Base-by-base conservation (phyloP, 2,329 filamentous ascomycete genomes). In the Onygenales sp. region DNA sequence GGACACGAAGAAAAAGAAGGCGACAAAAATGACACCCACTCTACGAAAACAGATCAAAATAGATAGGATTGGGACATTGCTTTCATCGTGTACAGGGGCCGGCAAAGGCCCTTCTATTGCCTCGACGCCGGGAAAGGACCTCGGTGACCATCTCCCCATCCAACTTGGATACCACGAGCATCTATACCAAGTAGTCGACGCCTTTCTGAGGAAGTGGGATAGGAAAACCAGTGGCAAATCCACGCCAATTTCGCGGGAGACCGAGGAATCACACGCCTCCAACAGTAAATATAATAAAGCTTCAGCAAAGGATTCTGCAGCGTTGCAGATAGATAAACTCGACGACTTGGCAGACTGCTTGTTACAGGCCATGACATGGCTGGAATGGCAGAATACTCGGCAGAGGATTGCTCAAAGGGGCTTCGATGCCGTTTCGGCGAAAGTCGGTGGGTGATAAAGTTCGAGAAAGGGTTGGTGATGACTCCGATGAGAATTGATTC, bases 341-440 rank as follows among this genome's bases (percentile, higher is more conserved):
- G 89, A 94, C 67, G 89, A 94, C 71, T 70, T 94, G 49, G 86
- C 88, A 0, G 89, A 94, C 71, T 87, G 84, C 64, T 71, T 93
- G 31, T 66, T 93, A 52, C 89, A 94, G 67, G 89, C 83, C 2
- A 75, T 89, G 55, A 84, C 87, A 2, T 92, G 86, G 83, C 68
- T 89, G 39, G 77, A 83, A 56, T 94, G 89, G 89, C 81, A 89
- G 63, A 63, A 56, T 7, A 68, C 66, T 63, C 60, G 64, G 43
- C 60, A 64, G 41, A 54, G 59, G 11, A 50, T 72, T 47, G 54
- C 54, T 10, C 51, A 49, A 2, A 61, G 63, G 35, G 67, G 65
- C 0, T 2, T 59, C 1, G 38, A 50, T 36, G 62, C 53, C 2
- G 51, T 66, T 41, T 52, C 57, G 5, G 54, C 47, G 27, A 43